These are phyloP conservation scores for Suillus variegatus DNA, from an alignment of 768 basidiomycete genomes.

Conservation along the genomic window DNA sequence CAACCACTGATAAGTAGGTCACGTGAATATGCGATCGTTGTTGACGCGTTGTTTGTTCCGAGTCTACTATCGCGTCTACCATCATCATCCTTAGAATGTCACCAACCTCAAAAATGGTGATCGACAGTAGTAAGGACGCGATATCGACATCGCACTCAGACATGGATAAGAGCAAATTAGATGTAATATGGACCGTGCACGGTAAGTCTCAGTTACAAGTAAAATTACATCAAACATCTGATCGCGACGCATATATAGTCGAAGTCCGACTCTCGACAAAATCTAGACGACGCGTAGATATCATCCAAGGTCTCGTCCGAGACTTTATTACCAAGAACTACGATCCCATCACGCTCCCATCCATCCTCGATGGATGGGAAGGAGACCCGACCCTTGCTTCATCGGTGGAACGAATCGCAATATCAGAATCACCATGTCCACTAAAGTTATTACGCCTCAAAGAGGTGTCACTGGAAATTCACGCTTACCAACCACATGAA, in stretches of 20 bases:
- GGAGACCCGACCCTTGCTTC: conserved; percentile 66
- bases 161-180: conserved; percentile 4
- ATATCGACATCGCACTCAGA: conserved; percentile 6
- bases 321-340: conserved; percentile 57
- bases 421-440: conserved; percentile 71
- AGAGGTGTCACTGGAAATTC: conserved; percentile 70
- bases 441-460: conserved; percentile 53
- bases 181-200: conserved; percentile 63
- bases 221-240: neutral
- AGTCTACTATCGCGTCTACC: conserved; percentile 15
- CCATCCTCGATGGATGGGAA: conserved; percentile 78
- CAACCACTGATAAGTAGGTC: conserved; percentile 14
- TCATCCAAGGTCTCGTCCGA: conserved; percentile 64
- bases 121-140: neutral
- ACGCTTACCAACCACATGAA: conserved; percentile 84
- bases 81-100: neutral
- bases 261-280: conserved; percentile 77
- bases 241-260: conserved; percentile 44
- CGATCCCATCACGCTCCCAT: conserved; percentile 68
- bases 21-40: conserved; percentile 35
- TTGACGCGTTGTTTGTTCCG: conserved; percentile 55
- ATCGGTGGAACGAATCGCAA: conserved; percentile 75
- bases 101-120: neutral
- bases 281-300: conserved; percentile 74
- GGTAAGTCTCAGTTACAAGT: conserved; percentile 37